phyloP scores from a whole-genome alignment of 116 monocot species.

The Papilionanthe hybrid region DNA sequence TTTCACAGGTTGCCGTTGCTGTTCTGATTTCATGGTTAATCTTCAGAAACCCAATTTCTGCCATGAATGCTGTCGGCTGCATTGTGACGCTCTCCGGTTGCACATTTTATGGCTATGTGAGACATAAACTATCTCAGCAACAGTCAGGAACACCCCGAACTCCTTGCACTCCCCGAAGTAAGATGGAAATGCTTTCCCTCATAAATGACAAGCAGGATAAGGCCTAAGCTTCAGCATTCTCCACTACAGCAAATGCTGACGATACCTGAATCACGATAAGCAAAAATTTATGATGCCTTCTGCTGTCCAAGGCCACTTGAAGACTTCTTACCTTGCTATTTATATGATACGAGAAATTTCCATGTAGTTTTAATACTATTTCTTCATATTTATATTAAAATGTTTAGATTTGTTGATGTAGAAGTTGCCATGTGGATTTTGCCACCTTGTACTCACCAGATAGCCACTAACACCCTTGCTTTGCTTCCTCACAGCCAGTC shows the following conservation, averaged over 20 bases:
- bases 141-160: slow-evolving; percentile 28
- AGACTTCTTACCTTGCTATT: not conserved
- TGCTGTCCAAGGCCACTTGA: not conserved
- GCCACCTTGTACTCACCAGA: slow-evolving; percentile 79
- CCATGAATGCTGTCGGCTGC: slow-evolving; percentile 70
- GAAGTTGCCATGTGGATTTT: no score
- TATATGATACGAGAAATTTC: no score
- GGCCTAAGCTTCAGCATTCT: slow-evolving; percentile 9
- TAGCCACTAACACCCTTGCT: slow-evolving; percentile 68
- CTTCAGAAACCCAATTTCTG: slow-evolving; percentile 81
- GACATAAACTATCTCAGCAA: slow-evolving; percentile 60
- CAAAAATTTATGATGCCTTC: no score
- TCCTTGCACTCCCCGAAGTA: no score
- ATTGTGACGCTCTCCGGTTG: slow-evolving; percentile 71
- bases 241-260: no score
- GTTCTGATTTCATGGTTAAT: slow-evolving; percentile 79
- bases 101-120: slow-evolving; percentile 85
- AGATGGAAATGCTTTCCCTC: slow-evolving; percentile 66
- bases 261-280: no score
- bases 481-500: slow-evolving; percentile 67
- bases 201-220: slow-evolving; percentile 63
- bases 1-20: slow-evolving; percentile 75
- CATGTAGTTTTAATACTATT: not conserved
- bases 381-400: not conserved
- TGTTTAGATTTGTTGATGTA: not conserved